A percentile compares a stretch with the other conserved stretches of the same genome.
phyloP scores from a whole-genome alignment of 306 rosid species.

The Dryas drummondii region DNA sequence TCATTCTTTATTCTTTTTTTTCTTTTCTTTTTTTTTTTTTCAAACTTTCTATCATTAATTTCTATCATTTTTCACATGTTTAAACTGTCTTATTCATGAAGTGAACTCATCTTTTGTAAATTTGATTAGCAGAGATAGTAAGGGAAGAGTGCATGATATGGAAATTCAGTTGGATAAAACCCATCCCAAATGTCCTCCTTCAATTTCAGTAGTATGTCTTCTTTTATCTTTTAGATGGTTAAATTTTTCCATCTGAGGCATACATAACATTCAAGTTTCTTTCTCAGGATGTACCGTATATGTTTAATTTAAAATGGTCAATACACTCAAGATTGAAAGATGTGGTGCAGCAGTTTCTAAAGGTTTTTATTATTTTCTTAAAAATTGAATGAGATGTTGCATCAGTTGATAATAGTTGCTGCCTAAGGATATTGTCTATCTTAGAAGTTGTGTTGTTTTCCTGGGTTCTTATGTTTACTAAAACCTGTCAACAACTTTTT shows the following conservation, averaged over 20 bases:
- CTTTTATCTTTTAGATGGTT: background rate
- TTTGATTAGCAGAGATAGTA: conserved; percentile 30
- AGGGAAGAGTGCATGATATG: conserved; percentile 28
- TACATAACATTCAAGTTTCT: background rate
- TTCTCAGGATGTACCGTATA: conserved; percentile 31
- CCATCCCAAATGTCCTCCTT: conserved; percentile 39
- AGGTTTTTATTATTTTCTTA: conserved; percentile 21
- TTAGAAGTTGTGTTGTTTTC: background rate
- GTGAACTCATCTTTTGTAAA: background rate
- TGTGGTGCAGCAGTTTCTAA: conserved; percentile 36
- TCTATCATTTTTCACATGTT: background rate
- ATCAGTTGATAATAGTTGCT: background rate
- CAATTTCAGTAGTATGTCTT: conserved; percentile 35
- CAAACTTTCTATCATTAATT: background rate
- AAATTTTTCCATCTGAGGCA: background rate
- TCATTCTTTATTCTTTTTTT: background rate
- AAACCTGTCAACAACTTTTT: background rate
- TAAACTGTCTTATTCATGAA: background rate
- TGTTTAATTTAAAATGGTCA: conserved; percentile 36
- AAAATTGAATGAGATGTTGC: background rate
- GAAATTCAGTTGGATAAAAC: conserved; percentile 34
- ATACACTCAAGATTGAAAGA: conserved; percentile 32
- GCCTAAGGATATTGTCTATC: background rate
- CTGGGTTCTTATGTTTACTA: background rate
- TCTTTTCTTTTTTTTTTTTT: too few relatives aligned